These are phyloP conservation scores for Pseudopyricularia cyperi DNA, from an alignment of 2,329 filamentous ascomycete species.

Conservation along the genomic window DNA sequence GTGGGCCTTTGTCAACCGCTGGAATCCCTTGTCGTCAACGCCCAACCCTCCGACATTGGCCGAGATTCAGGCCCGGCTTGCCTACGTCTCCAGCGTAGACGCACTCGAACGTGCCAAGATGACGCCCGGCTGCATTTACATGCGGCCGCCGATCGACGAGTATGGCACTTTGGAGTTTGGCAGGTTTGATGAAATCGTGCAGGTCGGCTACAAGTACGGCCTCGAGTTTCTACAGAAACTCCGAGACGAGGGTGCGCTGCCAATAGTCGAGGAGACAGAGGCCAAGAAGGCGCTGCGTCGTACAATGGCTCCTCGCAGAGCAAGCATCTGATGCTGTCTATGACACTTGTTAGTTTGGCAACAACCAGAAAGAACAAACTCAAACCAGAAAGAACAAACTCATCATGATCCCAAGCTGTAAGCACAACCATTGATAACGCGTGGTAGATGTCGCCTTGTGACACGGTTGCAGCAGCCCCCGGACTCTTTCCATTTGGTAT, in stretches of 20 bases:
- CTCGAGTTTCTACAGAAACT: slow-evolving; percentile 66
- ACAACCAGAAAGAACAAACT: neutral
- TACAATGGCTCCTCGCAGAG: slow-evolving; percentile 67
- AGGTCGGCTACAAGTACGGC: slow-evolving; percentile 76
- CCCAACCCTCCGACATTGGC: slow-evolving; percentile 90
- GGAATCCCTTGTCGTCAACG: slow-evolving; percentile 84
- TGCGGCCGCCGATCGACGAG: slow-evolving; percentile 85
- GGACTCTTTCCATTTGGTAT: neutral
- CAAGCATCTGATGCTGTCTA: slow-evolving; percentile 47
- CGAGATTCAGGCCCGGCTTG: slow-evolving; percentile 88
- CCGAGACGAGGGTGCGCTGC: slow-evolving; percentile 64
- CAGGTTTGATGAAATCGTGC: slow-evolving; percentile 95
- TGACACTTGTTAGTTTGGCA: neutral
- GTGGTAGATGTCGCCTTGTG: too few relatives aligned
- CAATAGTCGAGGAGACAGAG: slow-evolving; percentile 56
- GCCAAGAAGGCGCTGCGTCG: slow-evolving; percentile 64
- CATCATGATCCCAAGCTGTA: too few relatives aligned
- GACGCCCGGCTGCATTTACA: slow-evolving; percentile 84
- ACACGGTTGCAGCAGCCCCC: neutral
- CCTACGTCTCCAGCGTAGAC: slow-evolving; percentile 90
- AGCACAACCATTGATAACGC: too few relatives aligned
- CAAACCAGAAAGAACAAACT: too few relatives aligned
- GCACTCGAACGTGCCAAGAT: slow-evolving; percentile 87
- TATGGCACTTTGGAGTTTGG: slow-evolving; percentile 94
- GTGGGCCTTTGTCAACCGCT: slow-evolving; percentile 90